Conservation (phyloP, 106 monocot species). For the Platanthera zijinensis region DNA sequence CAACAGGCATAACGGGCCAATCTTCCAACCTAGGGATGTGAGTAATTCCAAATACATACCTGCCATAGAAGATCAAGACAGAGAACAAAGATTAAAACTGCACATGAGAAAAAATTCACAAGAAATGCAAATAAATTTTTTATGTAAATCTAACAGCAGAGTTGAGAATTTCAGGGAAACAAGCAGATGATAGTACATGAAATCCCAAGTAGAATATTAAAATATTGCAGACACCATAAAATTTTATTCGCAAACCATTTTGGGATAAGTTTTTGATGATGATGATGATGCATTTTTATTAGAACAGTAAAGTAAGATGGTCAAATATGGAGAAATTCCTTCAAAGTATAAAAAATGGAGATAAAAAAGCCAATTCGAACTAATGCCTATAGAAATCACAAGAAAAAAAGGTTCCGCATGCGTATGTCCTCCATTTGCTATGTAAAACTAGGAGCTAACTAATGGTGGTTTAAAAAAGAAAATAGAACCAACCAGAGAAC, state of each 20-base stretch:
- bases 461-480: background rate
- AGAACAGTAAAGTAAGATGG: background rate
- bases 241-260: no score
- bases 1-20: constrained; percentile 98
- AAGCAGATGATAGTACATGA: no score
- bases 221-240: no score
- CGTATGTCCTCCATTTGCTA: background rate
- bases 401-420: background rate
- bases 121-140: background rate
- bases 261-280: no score
- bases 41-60: constrained; percentile 88
- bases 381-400: background rate
- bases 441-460: constrained; percentile 1
- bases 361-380: background rate
- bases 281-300: background rate
- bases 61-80: constrained; percentile 16
- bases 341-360: background rate
- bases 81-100: background rate
- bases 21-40: constrained; percentile 87
- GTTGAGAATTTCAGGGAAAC: no score
- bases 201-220: no score
- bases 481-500: constrained; percentile 65
- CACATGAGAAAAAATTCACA: background rate
- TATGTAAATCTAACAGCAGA: background rate
- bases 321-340: background rate